phyloP scores from a whole-genome alignment of 2,329 filamentous ascomycete species.

The Scolecobasidium constrictum region DNA sequence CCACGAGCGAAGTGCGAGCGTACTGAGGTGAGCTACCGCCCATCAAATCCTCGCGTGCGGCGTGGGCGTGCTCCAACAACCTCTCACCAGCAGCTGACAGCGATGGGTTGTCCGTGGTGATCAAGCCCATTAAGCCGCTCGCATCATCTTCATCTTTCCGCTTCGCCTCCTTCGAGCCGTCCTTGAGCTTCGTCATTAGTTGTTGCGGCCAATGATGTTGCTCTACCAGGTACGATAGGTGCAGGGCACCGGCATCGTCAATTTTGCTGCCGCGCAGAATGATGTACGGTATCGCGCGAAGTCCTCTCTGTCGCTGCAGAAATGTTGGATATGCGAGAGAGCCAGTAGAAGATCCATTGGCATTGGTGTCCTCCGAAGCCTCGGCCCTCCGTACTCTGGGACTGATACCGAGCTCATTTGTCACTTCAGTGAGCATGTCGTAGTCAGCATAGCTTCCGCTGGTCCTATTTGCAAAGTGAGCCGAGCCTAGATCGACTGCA shows the following conservation, averaged over 20 bases:
- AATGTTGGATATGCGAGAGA: slow-evolving; percentile 6
- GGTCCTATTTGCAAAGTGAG: slow-evolving; percentile 15
- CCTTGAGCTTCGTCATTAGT: slow-evolving; percentile 6
- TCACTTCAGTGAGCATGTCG: slow-evolving; percentile 6
- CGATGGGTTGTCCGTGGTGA: slow-evolving; percentile 3
- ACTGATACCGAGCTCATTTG: neutral
- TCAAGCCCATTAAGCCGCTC: neutral
- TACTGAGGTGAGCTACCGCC: neutral
- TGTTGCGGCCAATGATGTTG: slow-evolving; percentile 27
- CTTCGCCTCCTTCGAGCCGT: slow-evolving; percentile 3
- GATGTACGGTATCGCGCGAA: slow-evolving; percentile 30
- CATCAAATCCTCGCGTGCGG: slow-evolving; percentile 14
- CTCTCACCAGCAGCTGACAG: slow-evolving; percentile 19
- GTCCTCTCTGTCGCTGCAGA: slow-evolving; percentile 20
- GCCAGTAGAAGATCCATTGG: neutral
- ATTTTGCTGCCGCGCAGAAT: slow-evolving; percentile 23
- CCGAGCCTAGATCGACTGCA: slow-evolving; percentile 18
- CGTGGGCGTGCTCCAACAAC: slow-evolving; percentile 24
- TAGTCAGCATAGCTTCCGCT: slow-evolving; percentile 14
- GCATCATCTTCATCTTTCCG: slow-evolving; percentile 1
- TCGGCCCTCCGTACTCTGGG: neutral
- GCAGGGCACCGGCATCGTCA: slow-evolving; percentile 27
- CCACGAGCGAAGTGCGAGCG: neutral
- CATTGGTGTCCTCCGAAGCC: neutral
- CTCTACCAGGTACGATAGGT: slow-evolving; percentile 28